These are phyloP conservation scores for Chamaecrista fasciculata DNA, from an alignment of 306 rosid species.

Conservation along the genomic window DNA sequence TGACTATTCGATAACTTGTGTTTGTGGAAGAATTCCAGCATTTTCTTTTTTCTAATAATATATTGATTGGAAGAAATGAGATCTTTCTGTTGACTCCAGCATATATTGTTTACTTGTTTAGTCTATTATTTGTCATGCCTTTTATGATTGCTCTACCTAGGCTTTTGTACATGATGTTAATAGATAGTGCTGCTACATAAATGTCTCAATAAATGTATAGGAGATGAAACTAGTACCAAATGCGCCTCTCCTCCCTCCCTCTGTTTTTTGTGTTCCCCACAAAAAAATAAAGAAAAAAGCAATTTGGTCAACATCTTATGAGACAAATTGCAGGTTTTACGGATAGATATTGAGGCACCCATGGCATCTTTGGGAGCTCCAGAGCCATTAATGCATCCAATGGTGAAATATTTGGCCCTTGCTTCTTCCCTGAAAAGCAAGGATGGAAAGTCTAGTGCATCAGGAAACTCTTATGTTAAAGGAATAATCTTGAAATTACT, in stretches of 20 bases:
- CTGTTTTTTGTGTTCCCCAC: too few relatives aligned
- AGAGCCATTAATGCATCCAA: slow-evolving; percentile 80
- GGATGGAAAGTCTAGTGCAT: slow-evolving; percentile 59
- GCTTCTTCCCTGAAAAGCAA: slow-evolving; percentile 76
- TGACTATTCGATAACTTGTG: not conserved
- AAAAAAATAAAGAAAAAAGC: slow-evolving; percentile 7
- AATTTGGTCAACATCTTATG: slow-evolving; percentile 19
- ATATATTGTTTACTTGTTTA: not conserved
- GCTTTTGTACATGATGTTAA: too few relatives aligned
- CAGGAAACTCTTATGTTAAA: slow-evolving; percentile 57
- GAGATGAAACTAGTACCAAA: not conserved
- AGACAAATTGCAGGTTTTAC: slow-evolving; percentile 58
- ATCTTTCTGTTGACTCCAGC: not conserved
- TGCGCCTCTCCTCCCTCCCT: not conserved
- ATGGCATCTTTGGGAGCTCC: slow-evolving; percentile 68
- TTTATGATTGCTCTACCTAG: too few relatives aligned
- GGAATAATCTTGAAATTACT: slow-evolving; percentile 76
- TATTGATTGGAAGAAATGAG: not conserved
- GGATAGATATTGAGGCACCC: slow-evolving; percentile 82
- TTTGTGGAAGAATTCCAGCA: not conserved
- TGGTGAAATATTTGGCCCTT: slow-evolving; percentile 85
- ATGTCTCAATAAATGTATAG: not conserved
- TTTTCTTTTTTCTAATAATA: not conserved
- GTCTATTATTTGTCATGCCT: too few relatives aligned
- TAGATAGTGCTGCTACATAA: not conserved